Evolutionary conservation across 495 filamentous ascomycete species (phyloP), one percentile per base, ranked within the genome.

Genomic region (Talaromyces borbonicus): DNA sequence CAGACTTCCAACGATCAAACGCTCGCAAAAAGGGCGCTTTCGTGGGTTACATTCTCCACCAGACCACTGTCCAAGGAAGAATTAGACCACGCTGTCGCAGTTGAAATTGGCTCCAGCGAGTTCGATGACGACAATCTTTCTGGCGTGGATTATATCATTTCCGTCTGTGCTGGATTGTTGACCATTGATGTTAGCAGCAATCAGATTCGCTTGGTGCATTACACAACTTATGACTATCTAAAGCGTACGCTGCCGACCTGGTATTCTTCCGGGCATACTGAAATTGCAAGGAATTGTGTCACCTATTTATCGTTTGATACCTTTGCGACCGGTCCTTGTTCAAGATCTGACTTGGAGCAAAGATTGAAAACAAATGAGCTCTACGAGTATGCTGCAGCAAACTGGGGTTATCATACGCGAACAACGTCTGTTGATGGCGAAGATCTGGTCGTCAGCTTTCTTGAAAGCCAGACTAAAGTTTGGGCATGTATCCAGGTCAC

Each of bases 161-260:
- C 72, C 1, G 56, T 67, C 0, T 79, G 75, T 53, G 66, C 61
- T 9, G 77, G 77, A 0, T 49, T 83, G n/a, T 64, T 79, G 1
- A 68, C 57, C 0, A 31, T 76, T 14, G 69, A 80, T 42, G 18
- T 67, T 22, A 52, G 67, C 19, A 73, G 60, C 46, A 15, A 49
- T 8, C 53, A 69, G 19, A 55, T 78, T 44, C 65, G 63, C 9
- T 55, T 80, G 18, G 67, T 72, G 19, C 77, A 80, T 55, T 74
- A 73, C 43, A 80, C 76, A 2, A 65, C 72, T 0, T 62, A 80
- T 35, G 66, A 78, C 40, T 80, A 74, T 52, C 55, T 66, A 22
- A 44, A 58, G 16, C 36, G 43, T 12, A 68, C 52, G 14, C 53
- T 51, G 43, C 19, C 16, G 20, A 22, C 7, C 1, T 49, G 41